A percentile compares a stretch with the other conserved stretches of the same genome.
phyloP scores from a whole-genome alignment of 805 yeast species.

The Aciculoconidium aculeatum region DNA sequence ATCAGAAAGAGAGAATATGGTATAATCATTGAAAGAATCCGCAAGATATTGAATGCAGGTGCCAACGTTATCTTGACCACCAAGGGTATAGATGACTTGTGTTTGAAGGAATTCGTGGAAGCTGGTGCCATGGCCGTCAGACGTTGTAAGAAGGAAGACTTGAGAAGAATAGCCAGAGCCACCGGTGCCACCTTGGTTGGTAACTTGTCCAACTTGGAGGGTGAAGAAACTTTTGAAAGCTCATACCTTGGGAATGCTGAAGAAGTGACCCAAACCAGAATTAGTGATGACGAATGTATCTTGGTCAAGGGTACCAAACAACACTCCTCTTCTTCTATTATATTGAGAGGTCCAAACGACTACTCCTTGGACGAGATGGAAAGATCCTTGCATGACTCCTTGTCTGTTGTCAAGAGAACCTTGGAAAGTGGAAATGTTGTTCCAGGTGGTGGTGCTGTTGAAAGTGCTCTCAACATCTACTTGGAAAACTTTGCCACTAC shows the following conservation, averaged over 20 bases:
- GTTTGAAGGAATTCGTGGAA: constrained; percentile 86
- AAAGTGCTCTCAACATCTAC: constrained; percentile 89
- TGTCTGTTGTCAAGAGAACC: constrained; percentile 92
- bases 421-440: constrained; percentile 91
- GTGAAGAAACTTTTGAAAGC: constrained; percentile 87
- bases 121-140: constrained; percentile 93
- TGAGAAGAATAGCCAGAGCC: constrained; percentile 94
- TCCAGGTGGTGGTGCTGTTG: constrained; percentile 99
- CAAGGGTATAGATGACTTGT: constrained; percentile 90
- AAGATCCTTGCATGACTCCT: constrained; percentile 90
- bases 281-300: constrained; percentile 96
- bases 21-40: constrained; percentile 74
- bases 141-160: constrained; percentile 94
- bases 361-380: constrained; percentile 98
- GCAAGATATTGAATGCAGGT: constrained; percentile 77
- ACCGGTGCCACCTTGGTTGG: constrained; percentile 92
- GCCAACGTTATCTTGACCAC: constrained; percentile 92
- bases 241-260: constrained; percentile 84
- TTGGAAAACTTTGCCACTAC: constrained; percentile 97
- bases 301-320: constrained; percentile 83
- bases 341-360: constrained; percentile 93
- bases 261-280: constrained; percentile 82
- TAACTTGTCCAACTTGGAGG: constrained; percentile 89
- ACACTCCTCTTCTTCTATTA: constrained; percentile 86
- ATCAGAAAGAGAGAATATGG: constrained; percentile 86